Base-by-base conservation (phyloP, 768 basidiomycete species). In the Tricholoma sp. region DNA sequence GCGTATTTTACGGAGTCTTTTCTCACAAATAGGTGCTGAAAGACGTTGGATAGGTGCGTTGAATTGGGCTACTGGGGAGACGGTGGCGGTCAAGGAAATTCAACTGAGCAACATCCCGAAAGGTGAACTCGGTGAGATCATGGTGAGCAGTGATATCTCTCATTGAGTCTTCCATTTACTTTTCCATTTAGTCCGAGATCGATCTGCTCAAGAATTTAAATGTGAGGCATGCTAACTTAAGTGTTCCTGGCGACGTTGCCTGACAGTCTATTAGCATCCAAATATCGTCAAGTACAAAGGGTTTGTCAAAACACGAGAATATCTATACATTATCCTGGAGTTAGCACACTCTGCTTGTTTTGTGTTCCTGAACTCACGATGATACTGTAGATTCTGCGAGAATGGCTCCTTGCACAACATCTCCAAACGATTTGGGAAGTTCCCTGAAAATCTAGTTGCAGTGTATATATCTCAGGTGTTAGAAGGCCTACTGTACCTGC, bases 201-300 rank as follows among this genome's bases (percentile, higher is more conserved):
- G 92, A 98, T 72, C 75, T 98, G 59, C 82, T 99, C 62, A 98
- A 98, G 82, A 98, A 97, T 71, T 80, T 99, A 59, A 91, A 96
- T 64, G 94, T 95, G 72, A 66, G 81, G 21, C 69, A 52, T 50
- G 19, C 34, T 56, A n/a, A n/a, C n/a, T n/a, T n/a, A 56, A 53
- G 16, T 11, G 3, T 34, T 14, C 11, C 5, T 24, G 19, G 12
- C 22, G 12, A 31, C 37, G 27, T 55, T 34, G 22, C 37, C 32
- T 53, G 46, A 52, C 35, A 32, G 55, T 57, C 39, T 35, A 51
- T 71, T 16, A 96, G 94, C 94, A 98, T 69, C 79, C 87, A 41
- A 98, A 98, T 70, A 98, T 99, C 68, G 97, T 98, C 68, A 96
- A 99, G 74, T 99, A 99, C 77, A 95, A 96, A 67, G 97, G 97